Evolutionary conservation across 257 asterid genomes (phyloP).

Genomic region (Osmanthus fragrans): DNA sequence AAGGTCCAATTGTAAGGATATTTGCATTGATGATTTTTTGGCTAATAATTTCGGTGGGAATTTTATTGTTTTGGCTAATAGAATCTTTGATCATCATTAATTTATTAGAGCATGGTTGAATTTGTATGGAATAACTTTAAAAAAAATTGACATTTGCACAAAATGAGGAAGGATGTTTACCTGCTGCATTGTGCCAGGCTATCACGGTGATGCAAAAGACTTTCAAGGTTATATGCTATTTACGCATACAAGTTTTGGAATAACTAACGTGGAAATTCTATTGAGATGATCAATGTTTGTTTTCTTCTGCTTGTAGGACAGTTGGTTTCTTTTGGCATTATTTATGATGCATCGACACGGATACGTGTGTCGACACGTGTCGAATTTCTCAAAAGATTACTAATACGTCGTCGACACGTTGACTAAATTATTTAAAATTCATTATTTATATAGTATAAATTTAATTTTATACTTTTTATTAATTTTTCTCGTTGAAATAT

Average conservation of each 20-base stretch:
- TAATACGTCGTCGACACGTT: too few species aligned
- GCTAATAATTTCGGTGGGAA: neutral
- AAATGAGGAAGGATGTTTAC: neutral
- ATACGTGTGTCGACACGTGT: too few species aligned
- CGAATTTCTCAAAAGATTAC: too few species aligned
- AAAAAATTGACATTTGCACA: neutral
- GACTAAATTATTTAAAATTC: too few species aligned
- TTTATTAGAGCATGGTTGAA: neutral
- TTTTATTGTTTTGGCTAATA: constrained; percentile 1
- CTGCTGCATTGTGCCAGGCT: too few species aligned
- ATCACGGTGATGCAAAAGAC: neutral
- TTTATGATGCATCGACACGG: neutral
- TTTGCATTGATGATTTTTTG: constrained; percentile 1
- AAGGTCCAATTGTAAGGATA: neutral
- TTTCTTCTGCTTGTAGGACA: neutral
- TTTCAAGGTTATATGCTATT: neutral
- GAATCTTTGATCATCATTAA: neutral
- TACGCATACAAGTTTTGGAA: neutral
- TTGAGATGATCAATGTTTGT: neutral
- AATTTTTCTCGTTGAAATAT: too few species aligned
- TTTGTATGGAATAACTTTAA: too few species aligned
- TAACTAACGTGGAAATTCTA: neutral
- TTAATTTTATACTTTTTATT: too few species aligned
- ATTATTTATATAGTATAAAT: too few species aligned
- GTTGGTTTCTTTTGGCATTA: neutral